Base-by-base conservation (phyloP, 1,284 basidiomycete species). In the Ganoderma sp. region DNA sequence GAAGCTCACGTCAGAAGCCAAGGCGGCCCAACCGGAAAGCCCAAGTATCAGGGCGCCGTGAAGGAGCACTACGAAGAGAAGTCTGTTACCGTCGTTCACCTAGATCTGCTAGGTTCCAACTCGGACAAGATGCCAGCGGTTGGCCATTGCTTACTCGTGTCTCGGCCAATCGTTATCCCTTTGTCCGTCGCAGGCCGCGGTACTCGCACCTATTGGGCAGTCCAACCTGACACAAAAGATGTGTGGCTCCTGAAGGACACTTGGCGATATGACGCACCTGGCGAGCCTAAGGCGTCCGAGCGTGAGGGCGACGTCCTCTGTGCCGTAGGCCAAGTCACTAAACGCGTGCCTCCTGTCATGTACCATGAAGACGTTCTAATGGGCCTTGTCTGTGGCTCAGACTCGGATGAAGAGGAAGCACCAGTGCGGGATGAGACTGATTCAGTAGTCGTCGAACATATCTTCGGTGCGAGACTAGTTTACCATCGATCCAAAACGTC, bases 131-230 rank as follows among this genome's bases (percentile, higher is more conserved):
- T n/a, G n/a, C n/a, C n/a, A n/a, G n/a, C n/a, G n/a, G n/a, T n/a
- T 28, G 25, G 25, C 2, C 50, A 52, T 22, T 50, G 8, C 41
- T 42, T 61, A 3, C 32, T 70, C n/a, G 34, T 68, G 10, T 70
- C 71, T 5, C 59, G 67, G 9, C 65, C 69, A 1, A 63, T 71
- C 2, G 41, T 42, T 3, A 25, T 52, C 7, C 50, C 65, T 8
- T 7, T 65, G 2, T 69, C 63, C 2, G 10, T 66, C 3, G 28
- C 48, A n/a, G 66, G 67, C n/a, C 63, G 69, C 0, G 64, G 48
- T 15, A 73, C 67, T 17, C 65, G 69, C 1, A 63, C 48, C n/a
- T 73, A 71, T 32, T 71, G 69, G 69, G 69, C 69, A 2, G 66
- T 73, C 17, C n/a, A n/a, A n/a, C n/a, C n/a, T n/a, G n/a, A n/a